phyloP scores from a whole-genome alignment of 208 protist genomes.

The Blastocrithidia nonstop region DNA sequence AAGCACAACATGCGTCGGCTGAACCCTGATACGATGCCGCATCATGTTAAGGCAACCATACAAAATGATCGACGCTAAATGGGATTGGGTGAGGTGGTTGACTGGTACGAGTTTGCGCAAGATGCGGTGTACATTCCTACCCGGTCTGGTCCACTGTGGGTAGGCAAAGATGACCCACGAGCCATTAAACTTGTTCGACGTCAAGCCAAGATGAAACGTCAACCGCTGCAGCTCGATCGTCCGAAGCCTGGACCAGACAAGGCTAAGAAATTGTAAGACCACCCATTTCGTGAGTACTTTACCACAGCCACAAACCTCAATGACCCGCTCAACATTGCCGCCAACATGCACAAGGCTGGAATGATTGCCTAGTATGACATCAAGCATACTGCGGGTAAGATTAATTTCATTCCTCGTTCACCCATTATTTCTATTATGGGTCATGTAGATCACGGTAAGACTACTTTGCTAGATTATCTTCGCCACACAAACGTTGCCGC shows the following conservation, averaged over 20 bases:
- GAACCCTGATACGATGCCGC: conserved; percentile 72
- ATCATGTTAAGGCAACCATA: conserved; percentile 80
- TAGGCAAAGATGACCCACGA: conserved; percentile 73
- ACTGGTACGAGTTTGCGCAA: conserved; percentile 82
- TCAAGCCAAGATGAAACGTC: conserved; percentile 65
- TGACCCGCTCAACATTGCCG: conserved; percentile 70
- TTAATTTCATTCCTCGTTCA: conserved; percentile 57
- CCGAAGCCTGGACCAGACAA: conserved; percentile 53
- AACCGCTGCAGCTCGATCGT: conserved; percentile 65
- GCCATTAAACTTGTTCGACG: conserved; percentile 56
- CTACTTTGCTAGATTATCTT: conserved; percentile 91
- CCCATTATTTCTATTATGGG: conserved; percentile 97
- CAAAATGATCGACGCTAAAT: conserved; percentile 81
- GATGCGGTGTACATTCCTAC: conserved; percentile 79
- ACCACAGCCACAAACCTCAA: conserved; percentile 64
- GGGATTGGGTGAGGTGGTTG: conserved; percentile 62
- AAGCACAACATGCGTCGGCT: conserved; percentile 53
- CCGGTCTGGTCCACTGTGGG: conserved; percentile 66
- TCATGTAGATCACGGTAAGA: conserved; percentile 99
- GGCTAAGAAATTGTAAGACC: conserved; percentile 61
- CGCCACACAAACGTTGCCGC: conserved; percentile 87
- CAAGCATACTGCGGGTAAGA: conserved; percentile 65
- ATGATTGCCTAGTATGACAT: conserved; percentile 72
- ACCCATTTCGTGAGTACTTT: conserved; percentile 77
- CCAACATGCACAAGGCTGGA: conserved; percentile 56